These are phyloP conservation scores for Pistacia atlantica DNA, from an alignment of 345 rosid genomes.

Conservation along the genomic window DNA sequence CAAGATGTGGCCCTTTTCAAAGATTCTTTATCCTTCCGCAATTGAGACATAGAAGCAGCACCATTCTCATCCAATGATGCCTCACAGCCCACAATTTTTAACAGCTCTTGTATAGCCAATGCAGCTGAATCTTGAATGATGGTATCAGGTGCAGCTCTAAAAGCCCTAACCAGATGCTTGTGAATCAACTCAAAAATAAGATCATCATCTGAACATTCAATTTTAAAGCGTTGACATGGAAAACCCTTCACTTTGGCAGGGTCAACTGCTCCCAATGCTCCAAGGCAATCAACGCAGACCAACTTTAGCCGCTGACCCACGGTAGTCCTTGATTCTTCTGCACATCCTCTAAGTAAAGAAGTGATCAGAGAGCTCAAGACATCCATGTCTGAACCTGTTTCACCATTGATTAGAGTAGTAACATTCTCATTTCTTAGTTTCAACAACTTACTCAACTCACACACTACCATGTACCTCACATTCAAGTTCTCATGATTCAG, in stretches of 20 bases:
- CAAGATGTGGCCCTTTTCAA: conserved; percentile 29
- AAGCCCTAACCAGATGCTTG: conserved; percentile 92
- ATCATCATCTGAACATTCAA: conserved; percentile 98
- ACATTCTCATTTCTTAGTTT: conserved; percentile 69
- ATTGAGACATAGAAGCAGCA: conserved; percentile 42
- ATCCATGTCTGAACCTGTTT: conserved; percentile 79
- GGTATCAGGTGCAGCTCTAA: conserved; percentile 97
- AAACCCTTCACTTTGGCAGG: conserved; percentile 87
- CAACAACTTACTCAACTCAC: conserved; percentile 90
- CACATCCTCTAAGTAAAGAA: conserved; percentile 88
- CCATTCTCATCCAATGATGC: conserved; percentile 83
- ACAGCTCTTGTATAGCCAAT: conserved; percentile 94
- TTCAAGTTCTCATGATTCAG: conserved; percentile 92
- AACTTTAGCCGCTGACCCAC: conserved; percentile 92
- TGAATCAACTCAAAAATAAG: conserved; percentile 94
- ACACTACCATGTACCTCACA: conserved; percentile 94
- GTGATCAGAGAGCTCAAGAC: conserved; percentile 77
- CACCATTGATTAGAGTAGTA: conserved; percentile 72
- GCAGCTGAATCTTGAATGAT: conserved; percentile 94
- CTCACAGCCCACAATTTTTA: conserved; percentile 95
- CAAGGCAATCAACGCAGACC: conserved; percentile 93
- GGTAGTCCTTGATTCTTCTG: conserved; percentile 92
- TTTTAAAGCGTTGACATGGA: conserved; percentile 83
- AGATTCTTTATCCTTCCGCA: conserved; percentile 38
- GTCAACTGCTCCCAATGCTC: conserved; percentile 96